Base-by-base conservation (phyloP, 2,329 filamentous ascomycete genomes). In the Exophiala spinifera region DNA sequence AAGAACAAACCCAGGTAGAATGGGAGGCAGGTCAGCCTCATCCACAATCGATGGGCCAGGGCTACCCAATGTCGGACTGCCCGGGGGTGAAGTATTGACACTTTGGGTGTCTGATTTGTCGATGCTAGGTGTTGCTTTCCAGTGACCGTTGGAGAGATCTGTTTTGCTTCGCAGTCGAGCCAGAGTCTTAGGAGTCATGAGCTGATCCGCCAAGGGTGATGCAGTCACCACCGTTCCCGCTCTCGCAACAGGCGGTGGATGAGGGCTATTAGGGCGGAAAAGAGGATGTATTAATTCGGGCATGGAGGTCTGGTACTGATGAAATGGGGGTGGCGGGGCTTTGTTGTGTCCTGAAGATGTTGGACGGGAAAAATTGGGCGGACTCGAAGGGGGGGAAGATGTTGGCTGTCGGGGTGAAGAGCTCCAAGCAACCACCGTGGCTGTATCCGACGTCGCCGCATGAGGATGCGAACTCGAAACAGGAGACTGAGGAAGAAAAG, bases 241-340 rank as follows among this genome's bases (percentile, higher is more conserved):
- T 0, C 76, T 78, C 2, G 75, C 67, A 1, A 75, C 72, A 10
- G 79, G 76, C 2, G 79, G 76, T 15, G 80, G 79, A 1, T 72
- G 72, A 8, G 79, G 78, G 56, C 76, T 80, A 57, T 76, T 76
- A 2, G 74, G 74, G 39, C 81, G 74, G 66, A 84, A 83, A 2
- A 83, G 70, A 11, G 81, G 81, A 61, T 83, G 81, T 48, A 83
- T 82, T 53, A 82, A 73, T 10, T 74, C 72, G 62, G 82, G 78
- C 55, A 73, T 73, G 13, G 57, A 43, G 21, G 46, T 34, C 4
- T 56, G 48, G n/a, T 52, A 53, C 49, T 34, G 25, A 34, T 55
- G 36, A 37, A 46, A 46, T 39, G 44, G 49, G n/a, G 56, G 56
- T 15, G 50, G 50, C 11, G 56, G 46, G n/a, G 53, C 47, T n/a